Base-by-base conservation (phyloP, 163 green algal genomes). In the Prototheca stagnorum region DNA sequence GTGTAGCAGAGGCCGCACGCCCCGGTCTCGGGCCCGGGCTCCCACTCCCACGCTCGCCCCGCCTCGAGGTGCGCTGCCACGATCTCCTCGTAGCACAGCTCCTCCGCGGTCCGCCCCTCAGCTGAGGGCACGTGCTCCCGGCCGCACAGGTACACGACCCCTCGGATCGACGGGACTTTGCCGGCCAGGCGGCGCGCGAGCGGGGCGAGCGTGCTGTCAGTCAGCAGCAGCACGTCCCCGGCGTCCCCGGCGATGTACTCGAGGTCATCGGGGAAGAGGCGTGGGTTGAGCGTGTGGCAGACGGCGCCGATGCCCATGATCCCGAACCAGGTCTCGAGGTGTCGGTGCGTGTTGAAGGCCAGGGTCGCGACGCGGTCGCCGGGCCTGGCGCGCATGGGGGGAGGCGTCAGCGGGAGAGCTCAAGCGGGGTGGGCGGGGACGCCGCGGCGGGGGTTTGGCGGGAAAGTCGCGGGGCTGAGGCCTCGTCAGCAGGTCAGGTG, bases 1-100 rank as follows among this genome's bases (percentile, higher is more conserved):
- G 79, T 92, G 69, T 86, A 90, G 70, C 78, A 88, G 35, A 88
- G 64, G 14, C 78, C 80, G 46, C 61, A 84, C 5, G 80, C 67
- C n/a, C 54, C 39, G 23, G 70, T 55, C 57, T 90, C 78, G 44
- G 78, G 53, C 6, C 66, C 22, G 12, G 47, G n/a, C 9, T 49
- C 39, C 73, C 77, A 84, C 4, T 34, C 19, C 44, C 79, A 84
- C 3, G 31, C 31, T n/a, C n/a, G n/a, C n/a, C n/a, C n/a, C n/a
- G n/a, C n/a, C n/a, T n/a, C n/a, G n/a, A n/a, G n/a, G n/a, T n/a
- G n/a, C n/a, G n/a, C n/a, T n/a, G n/a, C n/a, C n/a, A n/a, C n/a
- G 20, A 47, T 24, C 1, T 15, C 12, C 23, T 35, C 22, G 36
- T 53, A 49, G 31, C 12, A n/a, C 11, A 37, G 31, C 31, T 9